Evolutionary conservation across 1,284 basidiomycete species (phyloP), one percentile per base, ranked within the genome.

Genomic region (Neolentinus lepideus): DNA sequence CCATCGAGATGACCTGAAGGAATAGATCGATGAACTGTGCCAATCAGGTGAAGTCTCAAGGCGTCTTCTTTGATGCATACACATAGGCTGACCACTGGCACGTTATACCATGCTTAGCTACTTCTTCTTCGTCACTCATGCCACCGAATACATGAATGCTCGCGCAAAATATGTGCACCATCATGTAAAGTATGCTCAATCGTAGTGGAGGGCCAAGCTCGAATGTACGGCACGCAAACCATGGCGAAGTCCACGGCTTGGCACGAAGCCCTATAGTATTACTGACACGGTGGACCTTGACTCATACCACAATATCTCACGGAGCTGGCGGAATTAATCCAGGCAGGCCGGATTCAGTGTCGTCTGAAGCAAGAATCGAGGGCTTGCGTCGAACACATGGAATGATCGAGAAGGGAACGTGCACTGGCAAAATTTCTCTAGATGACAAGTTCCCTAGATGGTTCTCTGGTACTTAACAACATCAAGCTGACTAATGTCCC

Each of bases 391-490:
- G 24, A 75, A 83, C 63, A 74, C 72, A 2, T 71, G 70, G 33
- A 68, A 65, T n/a, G n/a, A n/a, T n/a, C n/a, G n/a, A n/a, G n/a
- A n/a, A n/a, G n/a, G n/a, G n/a, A n/a, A n/a, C n/a, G n/a, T n/a
- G n/a, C n/a, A 52, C 74, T 75, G 61, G 53, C 75, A 47, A 66
- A 69, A 52, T 63, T 58, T 19, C 64, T 71, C 24, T 57, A 59
- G 14, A 57, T 67, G 24, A 70, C 67, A 58, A 66, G 67, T 33
- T 57, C 59, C 16, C 66, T 75, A n/a, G 64, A 67, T 24, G 81
- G 83, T 3, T 85, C 83, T 1, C 64, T 86, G 47, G 76, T 84
- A 4, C 67, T 85, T 54, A 81, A 82, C 67, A 84, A 84, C 66
- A 73, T 77, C 50, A 67, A 69, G 55, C 74, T 85, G 52, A 74